Conservation (phyloP, 495 filamentous ascomycete species). For the Neurospora sp. region DNA sequence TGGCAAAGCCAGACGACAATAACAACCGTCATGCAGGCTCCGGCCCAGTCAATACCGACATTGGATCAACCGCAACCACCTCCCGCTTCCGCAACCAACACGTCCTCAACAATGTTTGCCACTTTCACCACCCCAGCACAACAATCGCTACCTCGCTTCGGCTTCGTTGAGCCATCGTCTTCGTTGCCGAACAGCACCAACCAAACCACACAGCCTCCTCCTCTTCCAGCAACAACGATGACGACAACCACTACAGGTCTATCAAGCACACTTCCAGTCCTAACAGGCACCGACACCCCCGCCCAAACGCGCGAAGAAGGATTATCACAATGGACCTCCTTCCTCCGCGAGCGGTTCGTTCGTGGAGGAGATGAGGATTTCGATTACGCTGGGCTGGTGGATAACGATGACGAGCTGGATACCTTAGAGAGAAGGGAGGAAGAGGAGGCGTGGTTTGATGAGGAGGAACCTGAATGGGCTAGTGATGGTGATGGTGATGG, state of each 20-base stretch:
- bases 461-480: constrained; percentile 59
- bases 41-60: neutral
- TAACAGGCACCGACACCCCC: constrained; percentile 34
- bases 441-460: constrained; percentile 65
- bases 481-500: constrained; percentile 30
- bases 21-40: neutral
- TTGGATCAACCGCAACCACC: neutral
- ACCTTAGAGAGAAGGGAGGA: constrained; percentile 48
- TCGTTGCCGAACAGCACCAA: neutral
- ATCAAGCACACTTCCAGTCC: neutral
- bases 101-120: neutral
- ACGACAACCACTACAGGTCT: neutral
- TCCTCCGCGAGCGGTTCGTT: constrained; percentile 61
- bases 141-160: neutral
- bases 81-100: neutral
- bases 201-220: neutral
- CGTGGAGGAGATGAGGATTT: constrained; percentile 66
- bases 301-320: constrained; percentile 56
- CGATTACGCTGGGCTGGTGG: constrained; percentile 53
- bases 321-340: constrained; percentile 49
- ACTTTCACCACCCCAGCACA: neutral
- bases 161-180: neutral
- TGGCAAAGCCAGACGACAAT: neutral
- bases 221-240: neutral
- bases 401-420: constrained; percentile 61